Evolutionary conservation across 2,329 filamentous ascomycete genomes (phyloP), one percentile per base, ranked within the genome.

Genomic region (Xylariaceae sp.): DNA sequence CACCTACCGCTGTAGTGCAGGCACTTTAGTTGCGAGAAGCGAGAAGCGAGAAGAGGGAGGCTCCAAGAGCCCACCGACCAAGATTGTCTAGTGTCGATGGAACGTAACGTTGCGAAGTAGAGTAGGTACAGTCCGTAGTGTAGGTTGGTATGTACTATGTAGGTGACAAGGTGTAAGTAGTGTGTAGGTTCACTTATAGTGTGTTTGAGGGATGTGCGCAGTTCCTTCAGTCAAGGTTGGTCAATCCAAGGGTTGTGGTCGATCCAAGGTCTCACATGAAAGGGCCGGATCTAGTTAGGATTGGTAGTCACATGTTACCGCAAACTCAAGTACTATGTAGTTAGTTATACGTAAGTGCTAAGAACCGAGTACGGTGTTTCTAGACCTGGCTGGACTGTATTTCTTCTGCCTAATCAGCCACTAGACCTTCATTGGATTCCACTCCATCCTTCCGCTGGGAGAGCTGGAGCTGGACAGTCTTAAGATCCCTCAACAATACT

Each of bases 91-190:
- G 43, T 27, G 43, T 32, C 42, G 55, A 53, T 53, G 50, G 50
- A 60, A 66, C 50, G 65, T 67, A 67, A 67, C 65, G 65, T 67
- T 67, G 64, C 65, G 63, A 57, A 63, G 54, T 62, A 54, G 43
- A 27, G 29, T 44, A 44, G 42, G 49, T n/a, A 49, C 42, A 19
- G 19, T 19, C 19, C 19, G 32, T 34, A 34, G 37, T 35, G 34
- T 34, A 32, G 19, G 12, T 32, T 31, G 37, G 19, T 30, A 19
- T 19, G 34, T 45, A 44, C 27, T 26, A 44, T 12, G 27, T 34
- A 37, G 8, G 35, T 37, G 35, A 19, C 19, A 19, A 19, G 19
- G 35, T 37, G 12, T 37, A 9, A 11, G 8, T 37, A 37, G 35
- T 37, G 35, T 37, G 35, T 11, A 11, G 35, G 8, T 11, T 37